Conservation (phyloP, 2,329 filamentous ascomycete species). For the Fusarium chlamydosporum region DNA sequence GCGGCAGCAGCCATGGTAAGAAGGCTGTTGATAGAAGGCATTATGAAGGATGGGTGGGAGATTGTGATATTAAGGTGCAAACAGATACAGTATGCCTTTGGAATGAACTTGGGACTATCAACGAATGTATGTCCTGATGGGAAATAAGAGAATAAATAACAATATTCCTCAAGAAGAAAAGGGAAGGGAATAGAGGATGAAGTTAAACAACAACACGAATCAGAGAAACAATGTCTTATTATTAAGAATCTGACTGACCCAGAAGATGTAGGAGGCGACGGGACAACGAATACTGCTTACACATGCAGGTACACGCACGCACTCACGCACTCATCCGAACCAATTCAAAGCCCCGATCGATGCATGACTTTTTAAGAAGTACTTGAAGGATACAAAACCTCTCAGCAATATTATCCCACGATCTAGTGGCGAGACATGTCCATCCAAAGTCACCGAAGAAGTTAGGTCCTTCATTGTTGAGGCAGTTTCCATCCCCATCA, state of each 20-base stretch:
- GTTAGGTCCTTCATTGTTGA: conserved; percentile 4
- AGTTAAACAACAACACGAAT: neutral
- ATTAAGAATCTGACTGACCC: conserved; percentile 17
- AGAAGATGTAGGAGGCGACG: conserved; percentile 22
- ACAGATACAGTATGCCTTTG: conserved; percentile 4
- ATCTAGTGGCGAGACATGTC: conserved; percentile 27
- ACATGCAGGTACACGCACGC: conserved; percentile 37
- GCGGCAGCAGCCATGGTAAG: conserved; percentile 56
- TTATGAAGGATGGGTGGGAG: conserved; percentile 35
- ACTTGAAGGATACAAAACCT: conserved; percentile 24
- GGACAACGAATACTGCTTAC: conserved; percentile 18
- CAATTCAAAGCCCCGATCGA: conserved; percentile 16
- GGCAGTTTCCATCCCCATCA: conserved; percentile 2
- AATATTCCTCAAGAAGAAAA: conserved; percentile 5
- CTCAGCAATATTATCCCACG: neutral
- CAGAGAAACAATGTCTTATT: conserved; percentile 12
- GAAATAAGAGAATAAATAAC: conserved; percentile 5
- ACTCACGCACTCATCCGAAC: conserved; percentile 18
- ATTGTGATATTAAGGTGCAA: neutral
- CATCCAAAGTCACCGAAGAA: conserved; percentile 26
- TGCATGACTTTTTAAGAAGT: conserved; percentile 8
- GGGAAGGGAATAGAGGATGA: neutral
- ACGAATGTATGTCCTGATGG: conserved; percentile 36
- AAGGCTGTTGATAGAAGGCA: conserved; percentile 54
- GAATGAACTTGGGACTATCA: conserved; percentile 7